Percentiles rank a stretch among this genome's conserved stretches.
phyloP scores from a whole-genome alignment of 2,329 filamentous ascomycete genomes.

The Bimuria novae-zelandiae region DNA sequence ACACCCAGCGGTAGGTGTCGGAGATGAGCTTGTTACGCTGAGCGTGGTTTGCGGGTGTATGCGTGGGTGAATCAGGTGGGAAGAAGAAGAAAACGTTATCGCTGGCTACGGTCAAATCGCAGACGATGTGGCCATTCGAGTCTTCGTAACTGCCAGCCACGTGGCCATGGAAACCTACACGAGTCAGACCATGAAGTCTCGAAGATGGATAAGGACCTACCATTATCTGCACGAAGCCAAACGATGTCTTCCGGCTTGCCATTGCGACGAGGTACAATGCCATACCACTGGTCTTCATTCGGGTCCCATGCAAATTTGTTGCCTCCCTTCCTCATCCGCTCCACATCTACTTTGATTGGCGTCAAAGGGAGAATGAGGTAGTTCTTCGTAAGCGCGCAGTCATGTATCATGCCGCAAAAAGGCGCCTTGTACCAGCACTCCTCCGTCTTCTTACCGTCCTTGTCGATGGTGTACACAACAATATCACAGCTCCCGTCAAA shows the following conservation, averaged over 20 bases:
- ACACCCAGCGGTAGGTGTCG: conserved; percentile 47
- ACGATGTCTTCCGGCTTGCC: conserved; percentile 58
- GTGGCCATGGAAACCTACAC: conserved; percentile 48
- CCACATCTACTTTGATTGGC: conserved; percentile 43
- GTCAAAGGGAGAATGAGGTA: conserved; percentile 47
- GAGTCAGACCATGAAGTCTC: not conserved
- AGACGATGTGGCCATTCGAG: conserved; percentile 40
- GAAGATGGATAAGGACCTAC: conserved; percentile 32
- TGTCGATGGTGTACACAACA: conserved; percentile 48
- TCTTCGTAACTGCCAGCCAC: conserved; percentile 51
- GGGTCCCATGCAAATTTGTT: conserved; percentile 51
- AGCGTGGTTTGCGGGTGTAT: conserved; percentile 40
- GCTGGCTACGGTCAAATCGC: conserved; percentile 2
- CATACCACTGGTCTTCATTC: conserved; percentile 61
- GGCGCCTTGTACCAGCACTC: conserved; percentile 49
- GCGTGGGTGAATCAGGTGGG: conserved; percentile 41
- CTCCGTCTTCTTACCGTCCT: conserved; percentile 44
- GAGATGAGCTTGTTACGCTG: conserved; percentile 49
- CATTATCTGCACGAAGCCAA: conserved; percentile 58
- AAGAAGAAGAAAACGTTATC: conserved; percentile 51
- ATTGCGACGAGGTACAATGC: conserved; percentile 56
- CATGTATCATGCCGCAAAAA: conserved; percentile 48
- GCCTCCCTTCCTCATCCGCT: conserved; percentile 45
- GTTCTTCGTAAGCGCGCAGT: conserved; percentile 47
- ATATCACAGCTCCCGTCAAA: conserved; percentile 44